phyloP scores from a whole-genome alignment of 2,329 filamentous ascomycete species.

The Moelleriella libera region DNA sequence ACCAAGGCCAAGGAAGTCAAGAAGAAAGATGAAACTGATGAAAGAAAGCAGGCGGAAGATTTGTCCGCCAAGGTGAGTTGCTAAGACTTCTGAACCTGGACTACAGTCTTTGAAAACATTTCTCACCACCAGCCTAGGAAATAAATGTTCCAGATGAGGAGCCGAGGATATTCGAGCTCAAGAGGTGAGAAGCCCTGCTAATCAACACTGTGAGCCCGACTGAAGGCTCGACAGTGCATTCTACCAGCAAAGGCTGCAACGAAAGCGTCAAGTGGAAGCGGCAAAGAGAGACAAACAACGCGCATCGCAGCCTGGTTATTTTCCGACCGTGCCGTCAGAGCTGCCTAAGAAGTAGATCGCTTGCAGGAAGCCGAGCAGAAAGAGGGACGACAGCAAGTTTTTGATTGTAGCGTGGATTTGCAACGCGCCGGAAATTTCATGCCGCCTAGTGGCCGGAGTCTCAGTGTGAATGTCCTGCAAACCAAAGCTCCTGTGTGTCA shows the following conservation, averaged over 20 bases:
- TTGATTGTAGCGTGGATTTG: not conserved
- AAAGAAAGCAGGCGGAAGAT: conserved; percentile 1
- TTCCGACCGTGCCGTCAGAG: conserved; percentile 70
- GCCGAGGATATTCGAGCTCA: conserved; percentile 69
- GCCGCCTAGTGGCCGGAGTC: too few relatives aligned
- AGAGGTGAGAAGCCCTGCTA: conserved; percentile 42
- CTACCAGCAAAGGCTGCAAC: conserved; percentile 71
- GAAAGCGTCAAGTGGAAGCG: conserved; percentile 35
- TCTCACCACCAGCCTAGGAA: conserved; percentile 2
- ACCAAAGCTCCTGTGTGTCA: too few relatives aligned
- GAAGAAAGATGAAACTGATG: conserved; percentile 18
- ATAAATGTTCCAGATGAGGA: conserved; percentile 38
- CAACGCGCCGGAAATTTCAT: too few relatives aligned
- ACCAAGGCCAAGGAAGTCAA: conserved; percentile 8
- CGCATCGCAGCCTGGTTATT: conserved; percentile 61
- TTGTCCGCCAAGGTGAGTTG: not conserved
- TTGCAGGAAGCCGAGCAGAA: not conserved
- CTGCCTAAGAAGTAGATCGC: conserved; percentile 20
- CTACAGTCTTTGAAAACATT: not conserved
- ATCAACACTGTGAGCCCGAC: too few relatives aligned
- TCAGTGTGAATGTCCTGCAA: too few relatives aligned
- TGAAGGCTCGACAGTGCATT: conserved; percentile 45
- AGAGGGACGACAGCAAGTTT: not conserved
- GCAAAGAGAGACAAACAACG: conserved; percentile 73
- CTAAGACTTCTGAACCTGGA: not conserved